These are phyloP conservation scores for Tulasnella sp. DNA, from an alignment of 768 basidiomycete genomes.

Conservation along the genomic window DNA sequence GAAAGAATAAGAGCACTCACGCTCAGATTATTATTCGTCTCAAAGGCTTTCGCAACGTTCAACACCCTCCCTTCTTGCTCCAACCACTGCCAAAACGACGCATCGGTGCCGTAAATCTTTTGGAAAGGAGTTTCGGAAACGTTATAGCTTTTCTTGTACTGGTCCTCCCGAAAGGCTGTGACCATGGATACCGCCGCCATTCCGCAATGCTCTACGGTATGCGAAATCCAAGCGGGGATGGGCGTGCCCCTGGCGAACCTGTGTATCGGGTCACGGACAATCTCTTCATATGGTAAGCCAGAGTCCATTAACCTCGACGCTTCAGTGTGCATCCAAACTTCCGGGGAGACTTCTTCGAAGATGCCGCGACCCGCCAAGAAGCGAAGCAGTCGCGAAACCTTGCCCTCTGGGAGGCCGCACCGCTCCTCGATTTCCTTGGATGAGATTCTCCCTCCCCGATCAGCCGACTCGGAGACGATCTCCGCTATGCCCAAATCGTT, in stretches of 20 bases:
- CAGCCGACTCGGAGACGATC: not conserved
- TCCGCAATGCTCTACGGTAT: not conserved
- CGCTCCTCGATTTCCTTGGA: not conserved
- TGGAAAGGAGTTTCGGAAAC: not conserved
- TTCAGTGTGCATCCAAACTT: constrained; percentile 7
- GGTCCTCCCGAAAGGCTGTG: not conserved
- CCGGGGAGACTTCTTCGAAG: not conserved
- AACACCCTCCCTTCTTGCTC: not conserved
- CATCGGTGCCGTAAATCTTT: not conserved
- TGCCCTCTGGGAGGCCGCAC: not conserved
- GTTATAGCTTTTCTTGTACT: not conserved
- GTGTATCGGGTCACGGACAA: not conserved
- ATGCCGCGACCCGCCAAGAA: not conserved
- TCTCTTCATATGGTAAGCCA: not conserved
- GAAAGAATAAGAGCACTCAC: not conserved
- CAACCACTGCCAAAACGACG: constrained; percentile 7
- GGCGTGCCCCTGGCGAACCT: not conserved
- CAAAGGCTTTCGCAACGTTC: not conserved
- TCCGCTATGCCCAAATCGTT: not conserved
- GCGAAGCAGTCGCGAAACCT: not conserved
- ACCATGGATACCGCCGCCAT: not conserved
- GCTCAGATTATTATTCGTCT: not conserved
- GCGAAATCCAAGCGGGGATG: not conserved
- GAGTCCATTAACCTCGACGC: not conserved
- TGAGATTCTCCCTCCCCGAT: not conserved